Base-by-base conservation (phyloP, 2,329 filamentous ascomycete species). In the Aureobasidium sp. region DNA sequence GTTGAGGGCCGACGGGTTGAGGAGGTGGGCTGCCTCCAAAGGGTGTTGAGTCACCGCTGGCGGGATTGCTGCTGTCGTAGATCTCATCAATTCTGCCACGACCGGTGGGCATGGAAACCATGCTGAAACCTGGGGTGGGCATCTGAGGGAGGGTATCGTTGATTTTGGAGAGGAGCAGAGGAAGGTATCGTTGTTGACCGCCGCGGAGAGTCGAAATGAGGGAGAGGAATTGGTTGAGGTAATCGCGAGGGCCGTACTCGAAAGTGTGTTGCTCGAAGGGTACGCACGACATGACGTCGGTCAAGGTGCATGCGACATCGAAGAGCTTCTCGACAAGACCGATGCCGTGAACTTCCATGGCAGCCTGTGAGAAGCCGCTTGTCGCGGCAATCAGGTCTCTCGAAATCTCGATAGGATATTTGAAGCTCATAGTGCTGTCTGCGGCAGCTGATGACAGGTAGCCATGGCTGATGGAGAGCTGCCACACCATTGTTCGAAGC, bases 271-370 rank as follows among this genome's bases (percentile, higher is more conserved):
- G 76, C 53, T 77, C 83, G 56, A 86, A 79, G 1, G 81, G 80
- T 5, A 83, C 80, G 67, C 79, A 82, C 9, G 86, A 81, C 61
- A 96, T 84, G 24, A 90, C 85, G 65, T 93, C 88, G 8, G 82
- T 87, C 64, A 94, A 78, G 17, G 86, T 85, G 71, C 83, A 88
- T 14, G 89, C 85, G 39, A 92, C 83, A 66, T 92, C 88, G 67
- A 94, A 83, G 14, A 96, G 76, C 71, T 93, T 93, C 70, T 92
- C 89, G 64, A 94, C 88, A 73, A 95, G 73, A 29, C 88, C 88
- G 42, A 89, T 82, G 19, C 87, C 88, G 66, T 92, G 81, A 3
- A 92, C 78, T 65, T 93, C 89, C 77, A 91, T 86, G 47, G 85
- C 85, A 66, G 86, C 81, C 39, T 84, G 84, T 0, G 87, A 86